Percentiles rank a stretch among this genome's conserved stretches.
These are phyloP conservation scores for Podospora pseudopauciseta DNA, from an alignment of 495 filamentous ascomycete genomes.

Conservation along the genomic window DNA sequence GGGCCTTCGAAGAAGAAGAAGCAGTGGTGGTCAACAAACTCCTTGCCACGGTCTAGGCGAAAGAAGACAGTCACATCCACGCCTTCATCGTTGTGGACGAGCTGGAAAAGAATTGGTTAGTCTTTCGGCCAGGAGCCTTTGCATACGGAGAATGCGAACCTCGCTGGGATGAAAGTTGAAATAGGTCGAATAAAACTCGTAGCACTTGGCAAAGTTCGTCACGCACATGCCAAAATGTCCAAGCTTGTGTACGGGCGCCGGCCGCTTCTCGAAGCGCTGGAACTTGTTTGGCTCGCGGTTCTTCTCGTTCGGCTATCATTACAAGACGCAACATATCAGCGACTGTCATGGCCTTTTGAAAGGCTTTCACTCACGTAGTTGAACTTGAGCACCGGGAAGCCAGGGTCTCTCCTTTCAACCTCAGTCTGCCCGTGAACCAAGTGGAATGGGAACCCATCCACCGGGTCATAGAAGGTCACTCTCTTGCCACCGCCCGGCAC, in stretches of 20 bases:
- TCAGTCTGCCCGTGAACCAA: conserved; percentile 54
- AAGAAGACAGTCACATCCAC: conserved; percentile 58
- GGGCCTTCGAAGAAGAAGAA: conserved; percentile 61
- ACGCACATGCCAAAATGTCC: conserved; percentile 69
- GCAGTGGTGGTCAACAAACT: conserved; percentile 66
- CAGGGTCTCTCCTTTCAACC: conserved; percentile 31
- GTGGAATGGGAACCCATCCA: conserved; percentile 57
- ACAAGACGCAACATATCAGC: conserved; percentile 3
- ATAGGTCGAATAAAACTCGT: conserved; percentile 59
- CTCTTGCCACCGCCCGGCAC: conserved; percentile 57
- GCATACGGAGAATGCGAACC: conserved; percentile 18
- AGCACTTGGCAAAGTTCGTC: conserved; percentile 52
- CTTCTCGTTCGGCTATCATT: conserved; percentile 43
- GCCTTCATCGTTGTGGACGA: conserved; percentile 48
- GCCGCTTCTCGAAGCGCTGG: conserved; percentile 57
- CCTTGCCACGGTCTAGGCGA: conserved; percentile 60
- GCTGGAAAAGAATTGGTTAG: conserved; percentile 9
- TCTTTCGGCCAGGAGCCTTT: background rate
- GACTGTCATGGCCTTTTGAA: background rate
- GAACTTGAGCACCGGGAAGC: conserved; percentile 45
- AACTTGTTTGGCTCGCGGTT: conserved; percentile 45
- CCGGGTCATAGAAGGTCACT: conserved; percentile 56
- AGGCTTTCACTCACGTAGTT: conserved; percentile 33
- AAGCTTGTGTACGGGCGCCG: conserved; percentile 68
- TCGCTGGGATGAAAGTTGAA: conserved; percentile 66